phyloP scores from a whole-genome alignment of 352 stramenopile genomes.

The Phytopythium ostracodes region DNA sequence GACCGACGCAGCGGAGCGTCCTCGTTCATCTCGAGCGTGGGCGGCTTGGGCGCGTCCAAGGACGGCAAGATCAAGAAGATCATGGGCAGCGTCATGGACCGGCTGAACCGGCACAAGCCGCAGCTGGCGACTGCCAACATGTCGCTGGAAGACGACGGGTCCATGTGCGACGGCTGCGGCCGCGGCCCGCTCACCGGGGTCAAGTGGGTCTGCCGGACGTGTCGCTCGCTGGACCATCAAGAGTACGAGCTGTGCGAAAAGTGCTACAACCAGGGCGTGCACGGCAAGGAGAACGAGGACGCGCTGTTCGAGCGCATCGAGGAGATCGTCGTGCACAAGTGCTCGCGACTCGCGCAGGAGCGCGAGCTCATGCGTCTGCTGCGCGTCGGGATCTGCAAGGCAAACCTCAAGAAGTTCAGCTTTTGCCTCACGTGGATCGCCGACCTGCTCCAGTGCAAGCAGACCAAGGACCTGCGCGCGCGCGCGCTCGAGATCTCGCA shows the following conservation, averaged over 20 bases:
- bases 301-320: constrained; percentile 61
- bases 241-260: constrained; percentile 70
- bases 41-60: constrained; percentile 14
- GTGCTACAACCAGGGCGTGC: constrained; percentile 66
- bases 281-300: constrained; percentile 65
- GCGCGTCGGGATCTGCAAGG: constrained; percentile 73
- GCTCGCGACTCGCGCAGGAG: constrained; percentile 40
- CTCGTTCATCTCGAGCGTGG: constrained; percentile 13
- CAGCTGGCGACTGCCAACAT: constrained; percentile 23
- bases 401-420: constrained; percentile 78
- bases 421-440: constrained; percentile 82
- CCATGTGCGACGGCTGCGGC: constrained; percentile 62
- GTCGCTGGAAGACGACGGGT: constrained; percentile 45
- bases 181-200: constrained; percentile 37
- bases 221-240: constrained; percentile 35
- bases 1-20: constrained; percentile 23
- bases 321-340: constrained; percentile 61
- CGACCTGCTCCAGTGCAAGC: constrained; percentile 57
- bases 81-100: constrained; percentile 65
- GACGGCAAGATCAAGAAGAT: constrained; percentile 82
- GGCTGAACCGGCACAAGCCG: constrained; percentile 62
- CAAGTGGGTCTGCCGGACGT: constrained; percentile 74
- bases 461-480: constrained; percentile 58
- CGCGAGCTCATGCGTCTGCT: constrained; percentile 55
- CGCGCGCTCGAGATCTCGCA: constrained; percentile 69